These are phyloP conservation scores for Stagonosporopsis vannaccii DNA, from an alignment of 2,329 filamentous ascomycete genomes.

Conservation along the genomic window DNA sequence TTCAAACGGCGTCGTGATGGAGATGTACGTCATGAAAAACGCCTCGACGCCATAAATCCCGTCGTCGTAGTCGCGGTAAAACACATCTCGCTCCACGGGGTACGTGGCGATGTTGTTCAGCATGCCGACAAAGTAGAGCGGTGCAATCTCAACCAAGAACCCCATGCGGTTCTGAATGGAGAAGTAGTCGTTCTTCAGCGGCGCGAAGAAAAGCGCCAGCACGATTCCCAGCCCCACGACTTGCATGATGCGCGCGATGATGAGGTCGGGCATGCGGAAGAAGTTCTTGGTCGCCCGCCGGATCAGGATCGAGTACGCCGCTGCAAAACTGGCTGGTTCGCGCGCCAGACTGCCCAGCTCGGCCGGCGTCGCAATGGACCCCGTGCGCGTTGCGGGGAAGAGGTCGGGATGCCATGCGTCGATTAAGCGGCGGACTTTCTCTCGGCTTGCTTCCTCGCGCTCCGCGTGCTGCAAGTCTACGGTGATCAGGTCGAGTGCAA, in stretches of 20 bases:
- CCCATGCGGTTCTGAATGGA: constrained; percentile 77
- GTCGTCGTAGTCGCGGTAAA: constrained; percentile 79
- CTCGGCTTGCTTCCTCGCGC: constrained; percentile 68
- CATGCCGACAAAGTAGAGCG: constrained; percentile 77
- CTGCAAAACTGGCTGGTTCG: constrained; percentile 66
- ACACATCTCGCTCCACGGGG: constrained; percentile 75
- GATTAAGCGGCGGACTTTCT: constrained; percentile 68
- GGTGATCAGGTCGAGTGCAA: constrained; percentile 78
- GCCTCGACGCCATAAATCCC: constrained; percentile 74
- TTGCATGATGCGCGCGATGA: constrained; percentile 49
- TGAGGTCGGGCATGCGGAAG: constrained; percentile 48
- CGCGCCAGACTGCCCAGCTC: constrained; percentile 74
- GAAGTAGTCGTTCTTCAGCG: constrained; percentile 71
- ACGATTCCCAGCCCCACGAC: constrained; percentile 48
- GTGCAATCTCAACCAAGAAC: constrained; percentile 74
- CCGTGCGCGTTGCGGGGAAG: constrained; percentile 32
- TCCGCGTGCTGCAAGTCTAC: constrained; percentile 73
- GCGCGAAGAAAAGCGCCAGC: constrained; percentile 66
- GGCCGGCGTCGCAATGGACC: constrained; percentile 68
- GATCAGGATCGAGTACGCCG: constrained; percentile 72
- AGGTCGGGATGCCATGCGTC: constrained; percentile 60
- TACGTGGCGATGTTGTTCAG: constrained; percentile 80
- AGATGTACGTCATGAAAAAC: constrained; percentile 74
- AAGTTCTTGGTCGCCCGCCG: constrained; percentile 71
- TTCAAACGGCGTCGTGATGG: constrained; percentile 76